Evolutionary conservation across 495 filamentous ascomycete genomes (phyloP), one percentile per base, ranked within the genome.

Genomic region (Podospora bellae-mahoneyi): DNA sequence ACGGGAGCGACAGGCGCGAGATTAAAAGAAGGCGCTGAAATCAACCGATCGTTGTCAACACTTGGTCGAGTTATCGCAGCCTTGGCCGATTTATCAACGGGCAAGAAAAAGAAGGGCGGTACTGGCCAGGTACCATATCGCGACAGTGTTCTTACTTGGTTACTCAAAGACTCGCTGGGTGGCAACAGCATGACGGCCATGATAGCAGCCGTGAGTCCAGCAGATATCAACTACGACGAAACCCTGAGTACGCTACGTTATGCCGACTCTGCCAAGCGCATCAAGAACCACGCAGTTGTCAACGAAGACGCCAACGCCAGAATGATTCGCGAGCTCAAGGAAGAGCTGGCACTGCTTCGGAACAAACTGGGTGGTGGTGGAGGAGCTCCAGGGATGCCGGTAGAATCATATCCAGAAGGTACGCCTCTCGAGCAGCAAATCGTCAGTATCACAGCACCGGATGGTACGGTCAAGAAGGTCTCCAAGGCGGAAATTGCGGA

Each of bases 181-280:
- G 96, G 96, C 66, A 99, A 99, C 80, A 98, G 95, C 74, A 94
- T 99, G 91, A 99, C 95, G 20, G 96, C 95, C 60, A 99, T 99
- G 95, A 99, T 99, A 81, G 95, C 95, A 60, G 95, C 95, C 53
- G 98, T 99, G 74, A 97, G 93, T 64, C 95, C 95, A 4, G 95
- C 95, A 64, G 95, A 99, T 80, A 98, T 99, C 83, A 99, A 99
- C 79, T 99, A 94, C 74, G 95, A 99, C 72, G 95, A 99, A 77
- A 98, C 95, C 15, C 83, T 99, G 6, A 92, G 93, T 77, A 99
- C 95, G 13, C 83, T 99, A 13, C 88, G 95, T 67, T 99, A 99
- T 80, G 95, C 95, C 59, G 95, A 99, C 77, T 97, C 92, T 6
- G 95, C 95, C 26, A 99, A 99, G 80, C 87, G 95, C 71, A 99